These are phyloP conservation scores for Calycina herbarum DNA, from an alignment of 2,329 filamentous ascomycete genomes.

Conservation along the genomic window DNA sequence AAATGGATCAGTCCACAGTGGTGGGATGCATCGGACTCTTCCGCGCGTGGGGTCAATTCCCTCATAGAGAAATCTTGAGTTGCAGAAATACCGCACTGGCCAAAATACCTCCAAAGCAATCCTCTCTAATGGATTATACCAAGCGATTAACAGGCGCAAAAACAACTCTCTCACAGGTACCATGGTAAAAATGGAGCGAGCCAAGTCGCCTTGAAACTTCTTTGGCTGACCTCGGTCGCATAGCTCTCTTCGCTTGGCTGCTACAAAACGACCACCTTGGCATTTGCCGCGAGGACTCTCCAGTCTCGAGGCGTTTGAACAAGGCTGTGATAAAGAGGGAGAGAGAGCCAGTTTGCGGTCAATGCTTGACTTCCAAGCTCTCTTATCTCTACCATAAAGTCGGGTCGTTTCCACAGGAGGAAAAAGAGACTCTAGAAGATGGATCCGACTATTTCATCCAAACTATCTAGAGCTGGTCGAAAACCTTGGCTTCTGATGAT, in stretches of 20 bases:
- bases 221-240: background rate
- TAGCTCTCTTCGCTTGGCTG: background rate
- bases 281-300: background rate
- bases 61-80: background rate
- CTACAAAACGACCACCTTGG: background rate
- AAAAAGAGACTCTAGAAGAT: background rate
- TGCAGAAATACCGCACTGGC: conserved; percentile 5
- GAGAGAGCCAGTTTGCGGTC: background rate
- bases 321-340: background rate
- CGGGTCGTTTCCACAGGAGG: background rate
- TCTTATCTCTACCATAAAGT: background rate
- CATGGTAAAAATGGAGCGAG: background rate
- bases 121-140: background rate
- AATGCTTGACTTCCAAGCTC: background rate
- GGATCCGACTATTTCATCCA: background rate
- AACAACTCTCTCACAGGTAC: conserved; percentile 1
- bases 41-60: conserved; percentile 7
- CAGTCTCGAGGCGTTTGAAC: conserved; percentile 5
- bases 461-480: background rate
- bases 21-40: conserved; percentile 4
- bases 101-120: background rate
- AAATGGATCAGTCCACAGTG: conserved; percentile 5
- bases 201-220: conserved; percentile 4
- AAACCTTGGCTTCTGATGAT: background rate
- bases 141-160: background rate